Evolutionary conservation across 805 yeast species (phyloP).

Genomic region (Starmerella sp.): DNA sequence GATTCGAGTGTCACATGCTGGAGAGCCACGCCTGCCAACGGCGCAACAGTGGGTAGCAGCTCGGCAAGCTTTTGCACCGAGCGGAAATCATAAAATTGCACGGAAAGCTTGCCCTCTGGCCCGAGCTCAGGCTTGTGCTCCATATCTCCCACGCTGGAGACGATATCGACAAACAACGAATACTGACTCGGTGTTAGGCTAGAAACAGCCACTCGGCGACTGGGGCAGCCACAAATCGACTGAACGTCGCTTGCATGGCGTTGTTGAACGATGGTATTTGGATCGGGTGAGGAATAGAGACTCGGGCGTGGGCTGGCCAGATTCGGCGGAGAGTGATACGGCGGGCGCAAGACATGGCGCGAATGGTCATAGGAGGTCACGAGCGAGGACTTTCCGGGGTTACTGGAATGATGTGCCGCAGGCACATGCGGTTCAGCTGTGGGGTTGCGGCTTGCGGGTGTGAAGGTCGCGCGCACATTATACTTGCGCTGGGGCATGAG

Average conservation of each 20-base stretch:
- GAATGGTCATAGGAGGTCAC: neutral
- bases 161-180: neutral
- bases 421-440: neutral
- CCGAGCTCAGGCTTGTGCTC: neutral
- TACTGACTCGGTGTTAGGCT: neutral
- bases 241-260: neutral
- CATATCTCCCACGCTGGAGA: conserved; percentile 1
- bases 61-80: neutral
- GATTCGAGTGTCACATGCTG: neutral
- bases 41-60: neutral
- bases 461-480: conserved; percentile 1
- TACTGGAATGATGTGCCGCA: neutral
- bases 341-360: neutral
- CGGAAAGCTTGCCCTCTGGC: neutral
- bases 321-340: neutral
- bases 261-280: neutral
- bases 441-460: neutral
- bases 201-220: neutral
- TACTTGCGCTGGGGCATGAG: neutral
- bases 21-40: neutral
- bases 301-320: neutral
- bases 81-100: neutral
- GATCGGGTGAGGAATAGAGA: neutral
- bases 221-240: neutral
- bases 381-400: neutral